Evolutionary conservation across 257 asterid genomes (phyloP), one percentile per base, ranked within the genome.

Genomic region (Solanum commersonii): DNA sequence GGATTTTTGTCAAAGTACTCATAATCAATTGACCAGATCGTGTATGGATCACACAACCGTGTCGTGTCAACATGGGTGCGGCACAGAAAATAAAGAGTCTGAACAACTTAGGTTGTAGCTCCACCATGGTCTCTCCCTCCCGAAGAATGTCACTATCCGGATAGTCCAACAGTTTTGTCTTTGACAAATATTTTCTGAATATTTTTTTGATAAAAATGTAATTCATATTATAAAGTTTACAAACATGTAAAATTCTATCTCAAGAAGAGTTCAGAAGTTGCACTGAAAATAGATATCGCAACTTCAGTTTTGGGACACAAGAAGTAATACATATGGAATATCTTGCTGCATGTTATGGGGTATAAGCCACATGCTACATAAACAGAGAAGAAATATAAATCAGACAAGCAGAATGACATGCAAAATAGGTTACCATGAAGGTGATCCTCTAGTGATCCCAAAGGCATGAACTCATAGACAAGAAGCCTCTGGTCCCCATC

Each of bases 401-500:
- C 72, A n/a, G 49, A 87, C 31, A 84, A 81, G 34, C 83, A 77
- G 37, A 86, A 72, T 37, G 56, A 83, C 74, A 40, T 81, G 85
- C 70, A 81, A 49, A 81, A 44, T 74, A 49, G 46, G 85, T 92
- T 97, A 97, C 99, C 99, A 5, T 91, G 98, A 87, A 97, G 99
- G 88, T 97, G 99, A 88, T 97, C 99, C 93, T 97, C 99, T 84
- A 97, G 87, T 83, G 99, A 97, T 40, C 99, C 99, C 92, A 93
- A 89, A n/a, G 99, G 96, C 99, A 97, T 96, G 90, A 96, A 97
- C 86, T 97, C 99, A 74, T 97, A 97, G 56, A 97, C 99, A 67
- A 97, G 98, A 84, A 97, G 99, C 93, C 99, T 93, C 93, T 97
- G 99, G 89, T 97, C 99, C 74, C 99, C 99, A 44, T 97, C 99